These are phyloP conservation scores for Xylaria sp. DNA, from an alignment of 2,329 filamentous ascomycete genomes.

Conservation along the genomic window DNA sequence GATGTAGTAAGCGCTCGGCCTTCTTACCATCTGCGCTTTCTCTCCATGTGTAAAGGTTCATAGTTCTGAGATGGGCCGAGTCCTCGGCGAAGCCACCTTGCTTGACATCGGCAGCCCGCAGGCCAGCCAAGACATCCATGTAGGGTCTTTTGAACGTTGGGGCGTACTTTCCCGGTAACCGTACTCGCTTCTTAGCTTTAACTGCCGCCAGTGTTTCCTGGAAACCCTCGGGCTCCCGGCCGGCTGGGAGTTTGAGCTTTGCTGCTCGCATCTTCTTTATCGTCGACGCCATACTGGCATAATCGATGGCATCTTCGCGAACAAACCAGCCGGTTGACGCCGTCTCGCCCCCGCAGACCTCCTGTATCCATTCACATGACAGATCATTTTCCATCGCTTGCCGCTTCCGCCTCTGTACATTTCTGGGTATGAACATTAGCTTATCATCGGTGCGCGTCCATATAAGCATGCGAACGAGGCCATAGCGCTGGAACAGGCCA, in stretches of 20 bases:
- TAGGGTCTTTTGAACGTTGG: slow-evolving; percentile 52
- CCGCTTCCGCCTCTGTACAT: slow-evolving; percentile 64
- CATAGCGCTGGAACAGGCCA: slow-evolving; percentile 76
- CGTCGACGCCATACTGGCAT: slow-evolving; percentile 54
- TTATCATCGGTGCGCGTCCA: slow-evolving; percentile 74
- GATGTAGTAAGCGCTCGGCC: slow-evolving; percentile 2
- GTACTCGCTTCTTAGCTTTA: slow-evolving; percentile 1
- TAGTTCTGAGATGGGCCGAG: slow-evolving; percentile 35
- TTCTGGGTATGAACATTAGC: slow-evolving; percentile 67
- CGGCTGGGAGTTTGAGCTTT: slow-evolving; percentile 56
- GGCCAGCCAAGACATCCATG: slow-evolving; percentile 53
- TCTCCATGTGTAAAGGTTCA: slow-evolving; percentile 39
- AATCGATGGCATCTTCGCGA: slow-evolving; percentile 61
- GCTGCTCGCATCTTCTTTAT: slow-evolving; percentile 59
- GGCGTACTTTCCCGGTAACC: slow-evolving; percentile 35
- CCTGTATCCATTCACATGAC: slow-evolving; percentile 65
- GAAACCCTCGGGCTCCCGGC: slow-evolving; percentile 54
- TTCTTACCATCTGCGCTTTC: slow-evolving; percentile 36
- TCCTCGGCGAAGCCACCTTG: slow-evolving; percentile 40
- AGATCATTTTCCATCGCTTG: slow-evolving; percentile 69
- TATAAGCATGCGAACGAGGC: slow-evolving; percentile 80
- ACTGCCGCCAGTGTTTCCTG: slow-evolving; percentile 38
- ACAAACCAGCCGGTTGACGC: slow-evolving; percentile 41
- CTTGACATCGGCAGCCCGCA: slow-evolving; percentile 42
- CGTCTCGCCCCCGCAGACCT: slow-evolving; percentile 62